Evolutionary conservation across 495 filamentous ascomycete species (phyloP).

Genomic region (Trichoderma gamsii): DNA sequence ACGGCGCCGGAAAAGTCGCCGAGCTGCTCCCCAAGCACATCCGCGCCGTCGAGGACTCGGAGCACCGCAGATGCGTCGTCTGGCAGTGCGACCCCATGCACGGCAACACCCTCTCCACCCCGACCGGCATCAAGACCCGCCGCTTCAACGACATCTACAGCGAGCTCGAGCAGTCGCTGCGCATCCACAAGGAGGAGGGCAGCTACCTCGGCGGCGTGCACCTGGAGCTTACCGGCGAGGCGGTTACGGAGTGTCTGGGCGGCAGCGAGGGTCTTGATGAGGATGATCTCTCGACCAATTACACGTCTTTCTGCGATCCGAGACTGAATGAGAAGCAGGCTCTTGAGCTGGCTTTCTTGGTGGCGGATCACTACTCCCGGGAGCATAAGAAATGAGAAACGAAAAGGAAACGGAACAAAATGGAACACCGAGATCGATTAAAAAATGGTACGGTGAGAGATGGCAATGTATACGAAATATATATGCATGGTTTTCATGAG

Average conservation of each 20-base stretch:
- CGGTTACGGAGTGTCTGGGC: slow-evolving; percentile 92
- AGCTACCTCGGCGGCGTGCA: slow-evolving; percentile 91
- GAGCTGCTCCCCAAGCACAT: slow-evolving; percentile 75
- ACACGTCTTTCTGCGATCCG: slow-evolving; percentile 93
- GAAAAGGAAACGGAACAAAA: neutral
- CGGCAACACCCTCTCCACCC: slow-evolving; percentile 70
- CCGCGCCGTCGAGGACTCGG: slow-evolving; percentile 65
- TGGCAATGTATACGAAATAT: too few relatives aligned
- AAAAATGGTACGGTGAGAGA: too few relatives aligned
- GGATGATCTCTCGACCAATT: slow-evolving; percentile 78
- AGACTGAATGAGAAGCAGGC: slow-evolving; percentile 96
- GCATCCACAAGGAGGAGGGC: slow-evolving; percentile 74
- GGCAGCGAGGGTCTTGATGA: slow-evolving; percentile 83
- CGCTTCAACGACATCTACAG: slow-evolving; percentile 79
- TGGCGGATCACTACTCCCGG: slow-evolving; percentile 65
- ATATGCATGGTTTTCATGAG: too few relatives aligned
- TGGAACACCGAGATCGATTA: too few relatives aligned
- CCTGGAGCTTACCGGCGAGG: slow-evolving; percentile 89
- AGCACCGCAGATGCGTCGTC: slow-evolving; percentile 69
- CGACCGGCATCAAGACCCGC: slow-evolving; percentile 77
- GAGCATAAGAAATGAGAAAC: slow-evolving; percentile 12
- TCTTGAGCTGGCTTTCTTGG: slow-evolving; percentile 86
- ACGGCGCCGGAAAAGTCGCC: slow-evolving; percentile 70
- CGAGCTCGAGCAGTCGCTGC: slow-evolving; percentile 71
- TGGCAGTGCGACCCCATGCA: slow-evolving; percentile 99